Conservation (phyloP, 106 monocot species). For the Allium cepa region DNA sequence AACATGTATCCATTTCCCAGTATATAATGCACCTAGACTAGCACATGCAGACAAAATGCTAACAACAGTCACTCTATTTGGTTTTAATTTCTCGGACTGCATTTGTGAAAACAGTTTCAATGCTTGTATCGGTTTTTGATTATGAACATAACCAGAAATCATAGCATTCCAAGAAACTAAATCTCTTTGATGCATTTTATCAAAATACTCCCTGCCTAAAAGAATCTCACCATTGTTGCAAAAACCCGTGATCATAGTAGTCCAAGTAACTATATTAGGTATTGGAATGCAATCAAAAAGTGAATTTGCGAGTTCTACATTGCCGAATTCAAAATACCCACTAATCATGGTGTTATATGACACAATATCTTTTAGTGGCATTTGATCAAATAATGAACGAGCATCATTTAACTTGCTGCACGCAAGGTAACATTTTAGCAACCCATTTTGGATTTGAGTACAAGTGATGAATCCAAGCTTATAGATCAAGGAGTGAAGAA, state of each 20-base stretch:
- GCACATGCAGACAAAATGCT: conserved; percentile 27
- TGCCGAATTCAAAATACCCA: conserved; percentile 9
- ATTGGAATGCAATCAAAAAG: conserved; percentile 11
- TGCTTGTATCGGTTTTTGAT: conserved; percentile 6
- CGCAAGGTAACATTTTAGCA: conserved; percentile 8
- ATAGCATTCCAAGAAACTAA: conserved; percentile 37
- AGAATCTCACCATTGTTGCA: conserved; percentile 4
- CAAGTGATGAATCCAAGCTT: conserved; percentile 13
- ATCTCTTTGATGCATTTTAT: conserved; percentile 31
- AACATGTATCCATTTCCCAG: conserved; percentile 29
- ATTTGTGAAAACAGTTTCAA: conserved; percentile 18
- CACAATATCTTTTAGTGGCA: conserved; percentile 10
- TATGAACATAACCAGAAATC: conserved; percentile 31
- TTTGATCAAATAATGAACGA: conserved; percentile 19
- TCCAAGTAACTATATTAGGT: conserved; percentile 15
- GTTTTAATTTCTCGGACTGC: conserved; percentile 3
- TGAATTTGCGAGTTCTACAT: conserved; percentile 2
- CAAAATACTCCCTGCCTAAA: conserved; percentile 15
- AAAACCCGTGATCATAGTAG: conserved; percentile 19
- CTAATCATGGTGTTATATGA: conserved; percentile 24
- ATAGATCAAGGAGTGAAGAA: conserved; percentile 11
- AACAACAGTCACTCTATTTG: conserved; percentile 17
- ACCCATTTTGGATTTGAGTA: conserved; percentile 9
- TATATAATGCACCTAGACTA: conserved; percentile 16
- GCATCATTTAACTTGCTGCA: conserved; percentile 7